Conservation (phyloP, 805 yeast species). For the Wickerhamiella kazuoi region DNA sequence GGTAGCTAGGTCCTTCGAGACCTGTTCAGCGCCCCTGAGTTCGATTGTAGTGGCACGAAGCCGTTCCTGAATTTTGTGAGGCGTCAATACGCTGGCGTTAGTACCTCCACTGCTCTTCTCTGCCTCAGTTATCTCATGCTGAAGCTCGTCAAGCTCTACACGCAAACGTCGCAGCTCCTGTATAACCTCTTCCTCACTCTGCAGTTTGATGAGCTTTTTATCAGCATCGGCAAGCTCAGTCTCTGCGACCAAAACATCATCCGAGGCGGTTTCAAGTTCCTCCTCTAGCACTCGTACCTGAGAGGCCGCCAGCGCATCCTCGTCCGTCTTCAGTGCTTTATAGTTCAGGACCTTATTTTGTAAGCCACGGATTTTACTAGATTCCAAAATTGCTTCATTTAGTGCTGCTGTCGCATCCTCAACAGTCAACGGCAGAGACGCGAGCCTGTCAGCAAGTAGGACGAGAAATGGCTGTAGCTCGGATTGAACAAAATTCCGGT, state of each 20-base stretch:
- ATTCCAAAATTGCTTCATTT: constrained; percentile 7
- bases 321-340: background rate
- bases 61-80: constrained; percentile 9
- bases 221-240: background rate
- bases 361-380: constrained; percentile 6
- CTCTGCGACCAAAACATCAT: background rate
- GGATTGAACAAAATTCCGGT: constrained; percentile 36
- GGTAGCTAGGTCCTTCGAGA: background rate
- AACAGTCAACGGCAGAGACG: constrained; percentile 20
- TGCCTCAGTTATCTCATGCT: background rate
- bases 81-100: no score
- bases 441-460: constrained; percentile 18
- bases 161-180: background rate
- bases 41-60: constrained; percentile 3
- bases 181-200: background rate
- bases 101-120: background rate
- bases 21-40: constrained; percentile 3
- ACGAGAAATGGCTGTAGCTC: constrained; percentile 11
- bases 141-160: background rate
- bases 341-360: constrained; percentile 1
- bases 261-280: constrained; percentile 1
- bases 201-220: background rate
- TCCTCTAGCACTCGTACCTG: background rate
- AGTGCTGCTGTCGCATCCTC: constrained; percentile 22
- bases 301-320: background rate